Base-by-base conservation (phyloP, 2,329 filamentous ascomycete genomes). In the Blastomyces parvus region DNA sequence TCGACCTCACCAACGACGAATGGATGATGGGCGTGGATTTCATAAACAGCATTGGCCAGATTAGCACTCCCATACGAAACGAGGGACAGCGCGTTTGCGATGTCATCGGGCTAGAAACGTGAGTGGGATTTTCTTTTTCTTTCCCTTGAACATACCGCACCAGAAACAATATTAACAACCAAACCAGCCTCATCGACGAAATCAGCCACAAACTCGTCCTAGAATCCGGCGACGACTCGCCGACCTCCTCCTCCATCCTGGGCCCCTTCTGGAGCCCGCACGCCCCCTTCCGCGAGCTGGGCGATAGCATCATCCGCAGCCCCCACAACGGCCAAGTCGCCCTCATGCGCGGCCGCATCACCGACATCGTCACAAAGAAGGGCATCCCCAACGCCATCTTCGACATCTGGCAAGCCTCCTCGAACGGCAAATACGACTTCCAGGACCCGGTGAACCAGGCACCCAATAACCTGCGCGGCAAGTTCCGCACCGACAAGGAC, bases 241-340 rank as follows among this genome's bases (percentile, higher is more conserved):
- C 88, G 57, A 90, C 88, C n/a, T 89, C 87, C 2, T 88, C 87
- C 65, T 83, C 87, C 64, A 91, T 91, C 71, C 85, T 91, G 65
- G 88, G 88, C 1, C 88, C 88, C 67, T 90, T 91, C 82, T 91
- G 88, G 87, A 87, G 85, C 13, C 87, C 88, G 69, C 82, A 89
- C 69, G 86, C 88, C 1, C 88, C 88, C 40, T 89, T 89, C 83
- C 84, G 87, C 56, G 80, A 85, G 46, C 81, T 85, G 68, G 88
- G 88, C 67, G 82, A 79, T 72, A 81, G 78, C 74, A 87, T 90
- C 74, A 86, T 90, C 70, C 84, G 87, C 73, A 76, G 87, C 73
- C 74, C 81, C 65, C 80, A 84, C 63, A 78, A 84, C 59, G 88
- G 86, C 58, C 79, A 84, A 65, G 77, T 85, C 61, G 83, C 83